A percentile compares a stretch with the other conserved stretches of the same genome.
These are phyloP conservation scores for Penicillium pancosmium DNA, from an alignment of 495 filamentous ascomycete species.

Conservation along the genomic window DNA sequence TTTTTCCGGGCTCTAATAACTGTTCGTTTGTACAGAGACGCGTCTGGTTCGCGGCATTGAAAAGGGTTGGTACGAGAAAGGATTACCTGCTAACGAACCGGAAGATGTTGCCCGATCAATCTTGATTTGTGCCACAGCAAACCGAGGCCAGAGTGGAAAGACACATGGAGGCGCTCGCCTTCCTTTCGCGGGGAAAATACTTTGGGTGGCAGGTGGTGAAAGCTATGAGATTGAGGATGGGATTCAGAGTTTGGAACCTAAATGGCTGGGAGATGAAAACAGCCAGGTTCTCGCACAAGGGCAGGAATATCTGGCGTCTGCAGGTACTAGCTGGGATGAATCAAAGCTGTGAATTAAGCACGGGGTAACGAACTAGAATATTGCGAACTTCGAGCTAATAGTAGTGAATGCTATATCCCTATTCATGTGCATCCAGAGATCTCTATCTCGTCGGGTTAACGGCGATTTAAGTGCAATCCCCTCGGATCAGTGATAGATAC, in stretches of 20 bases:
- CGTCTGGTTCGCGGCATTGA: constrained; percentile 38
- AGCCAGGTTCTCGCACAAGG: constrained; percentile 29
- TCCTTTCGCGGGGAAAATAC: constrained; percentile 32
- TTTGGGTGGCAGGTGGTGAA: constrained; percentile 35
- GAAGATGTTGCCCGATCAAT: constrained; percentile 35
- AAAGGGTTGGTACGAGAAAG: constrained; percentile 33
- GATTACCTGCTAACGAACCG: constrained; percentile 35
- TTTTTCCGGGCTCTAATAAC: background rate
- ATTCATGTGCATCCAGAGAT: too few relatives aligned
- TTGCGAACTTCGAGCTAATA: too few relatives aligned
- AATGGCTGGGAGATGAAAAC: constrained; percentile 38
- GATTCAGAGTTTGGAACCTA: constrained; percentile 32
- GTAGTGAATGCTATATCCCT: too few relatives aligned
- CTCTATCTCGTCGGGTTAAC: too few relatives aligned
- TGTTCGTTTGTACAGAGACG: constrained; percentile 26
- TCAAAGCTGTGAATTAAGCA: background rate
- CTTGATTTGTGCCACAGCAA: constrained; percentile 34
- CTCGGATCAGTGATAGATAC: too few relatives aligned
- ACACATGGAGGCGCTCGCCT: constrained; percentile 27
- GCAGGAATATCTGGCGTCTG: constrained; percentile 33
- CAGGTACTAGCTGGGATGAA: constrained; percentile 26
- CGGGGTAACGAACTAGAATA: too few relatives aligned
- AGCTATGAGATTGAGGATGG: constrained; percentile 41
- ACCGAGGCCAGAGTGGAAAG: constrained; percentile 13
- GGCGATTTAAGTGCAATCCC: too few relatives aligned